Conservation (phyloP, 768 basidiomycete species). For the Pholiota conissans region DNA sequence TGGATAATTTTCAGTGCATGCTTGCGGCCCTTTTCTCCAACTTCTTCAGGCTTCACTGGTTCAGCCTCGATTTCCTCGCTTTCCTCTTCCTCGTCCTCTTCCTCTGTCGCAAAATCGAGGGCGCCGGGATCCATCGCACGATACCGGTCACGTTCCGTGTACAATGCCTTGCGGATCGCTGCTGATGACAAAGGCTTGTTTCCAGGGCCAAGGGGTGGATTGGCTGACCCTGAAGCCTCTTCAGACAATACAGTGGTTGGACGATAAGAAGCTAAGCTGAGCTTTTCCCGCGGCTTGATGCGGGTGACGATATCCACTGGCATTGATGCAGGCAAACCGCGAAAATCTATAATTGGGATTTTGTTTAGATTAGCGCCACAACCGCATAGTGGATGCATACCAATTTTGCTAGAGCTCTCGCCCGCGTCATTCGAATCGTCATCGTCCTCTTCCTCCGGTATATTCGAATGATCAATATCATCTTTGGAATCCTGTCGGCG, state of each 20-base stretch:
- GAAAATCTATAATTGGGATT: neutral
- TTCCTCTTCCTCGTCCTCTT: conserved; percentile 45
- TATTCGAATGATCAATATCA: conserved; percentile 17
- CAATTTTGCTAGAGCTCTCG: neutral
- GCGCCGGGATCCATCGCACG: conserved; percentile 70
- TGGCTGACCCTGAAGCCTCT: conserved; percentile 31
- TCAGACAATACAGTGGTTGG: conserved; percentile 45
- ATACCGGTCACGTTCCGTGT: conserved; percentile 67
- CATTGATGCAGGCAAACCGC: conserved; percentile 52
- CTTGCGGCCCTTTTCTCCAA: conserved; percentile 50
- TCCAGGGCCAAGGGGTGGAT: conserved; percentile 15
- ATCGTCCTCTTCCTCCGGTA: conserved; percentile 30
- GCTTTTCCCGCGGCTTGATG: conserved; percentile 32
- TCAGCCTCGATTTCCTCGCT: conserved; percentile 26
- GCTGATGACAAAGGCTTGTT: conserved; percentile 39
- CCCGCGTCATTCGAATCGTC: neutral
- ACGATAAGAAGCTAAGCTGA: conserved; percentile 60
- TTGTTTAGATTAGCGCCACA: too few species aligned
- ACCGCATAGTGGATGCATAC: neutral
- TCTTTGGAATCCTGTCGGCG: conserved; percentile 30
- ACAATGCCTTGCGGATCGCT: conserved; percentile 58
- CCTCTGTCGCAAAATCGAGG: conserved; percentile 56
- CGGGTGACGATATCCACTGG: conserved; percentile 58
- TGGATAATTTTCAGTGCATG: conserved; percentile 71
- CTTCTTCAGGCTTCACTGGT: conserved; percentile 23